Percentiles rank a stretch among this genome's conserved stretches.
Evolutionary conservation across 1,284 basidiomycete genomes (phyloP).

Genomic region (Sporisorium scitamineum): DNA sequence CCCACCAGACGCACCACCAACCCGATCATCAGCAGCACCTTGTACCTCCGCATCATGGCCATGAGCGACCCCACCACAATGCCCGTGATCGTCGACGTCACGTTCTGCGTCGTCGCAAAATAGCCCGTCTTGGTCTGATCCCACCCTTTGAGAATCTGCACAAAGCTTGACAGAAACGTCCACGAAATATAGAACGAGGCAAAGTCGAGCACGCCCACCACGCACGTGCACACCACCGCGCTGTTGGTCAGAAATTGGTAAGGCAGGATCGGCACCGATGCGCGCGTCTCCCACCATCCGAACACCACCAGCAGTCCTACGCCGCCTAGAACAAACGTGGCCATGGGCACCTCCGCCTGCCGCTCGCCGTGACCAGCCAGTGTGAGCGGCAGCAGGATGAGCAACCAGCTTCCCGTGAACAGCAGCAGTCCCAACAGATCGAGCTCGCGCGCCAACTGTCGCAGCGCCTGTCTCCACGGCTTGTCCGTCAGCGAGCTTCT

Average conservation of each 20-base stretch:
- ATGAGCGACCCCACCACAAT: constrained; percentile 76
- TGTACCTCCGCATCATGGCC: constrained; percentile 75
- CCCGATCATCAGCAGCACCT: constrained; percentile 77
- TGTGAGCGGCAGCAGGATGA: constrained; percentile 79
- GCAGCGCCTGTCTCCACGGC: constrained; percentile 37
- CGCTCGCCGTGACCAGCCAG: constrained; percentile 70
- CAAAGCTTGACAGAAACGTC: constrained; percentile 66
- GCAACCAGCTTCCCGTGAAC: constrained; percentile 73
- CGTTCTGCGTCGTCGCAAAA: constrained; percentile 71
- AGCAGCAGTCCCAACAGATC: constrained; percentile 79
- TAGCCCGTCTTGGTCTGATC: constrained; percentile 65
- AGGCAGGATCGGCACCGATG: constrained; percentile 72
- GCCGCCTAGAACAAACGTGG: constrained; percentile 66
- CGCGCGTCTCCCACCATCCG: constrained; percentile 71
- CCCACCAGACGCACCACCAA: constrained; percentile 79
- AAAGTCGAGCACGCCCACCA: constrained; percentile 69
- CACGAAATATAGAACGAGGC: constrained; percentile 70
- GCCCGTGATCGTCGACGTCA: constrained; percentile 77
- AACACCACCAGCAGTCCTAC: constrained; percentile 70
- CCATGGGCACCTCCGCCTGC: constrained; percentile 29
- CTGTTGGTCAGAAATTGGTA: constrained; percentile 66
- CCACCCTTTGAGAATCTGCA: constrained; percentile 67
- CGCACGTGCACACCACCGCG: constrained; percentile 67
- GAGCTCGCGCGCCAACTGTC: constrained; percentile 71
- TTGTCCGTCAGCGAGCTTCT: constrained; percentile 40